phyloP scores from a whole-genome alignment of 257 asterid species.

The Coffea eugenioides region DNA sequence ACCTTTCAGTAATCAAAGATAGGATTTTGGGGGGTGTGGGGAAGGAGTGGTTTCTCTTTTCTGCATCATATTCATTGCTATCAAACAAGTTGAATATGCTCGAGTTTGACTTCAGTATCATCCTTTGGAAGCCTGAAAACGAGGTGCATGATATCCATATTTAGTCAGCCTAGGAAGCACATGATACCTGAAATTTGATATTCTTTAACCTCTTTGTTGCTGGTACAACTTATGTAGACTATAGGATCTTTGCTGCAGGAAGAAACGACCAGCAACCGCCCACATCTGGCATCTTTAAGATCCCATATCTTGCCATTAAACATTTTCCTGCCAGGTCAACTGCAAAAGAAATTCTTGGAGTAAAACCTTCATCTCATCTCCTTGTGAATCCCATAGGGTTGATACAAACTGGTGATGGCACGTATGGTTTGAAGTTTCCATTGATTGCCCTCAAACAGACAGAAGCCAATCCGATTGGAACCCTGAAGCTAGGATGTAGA shows the following conservation, averaged over 20 bases:
- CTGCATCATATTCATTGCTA: not conserved
- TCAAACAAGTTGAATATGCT: not conserved
- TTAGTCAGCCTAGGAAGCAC: not conserved
- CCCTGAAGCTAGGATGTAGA: not conserved
- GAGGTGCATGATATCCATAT: not conserved
- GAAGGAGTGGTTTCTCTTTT: not conserved
- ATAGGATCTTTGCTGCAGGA: not conserved
- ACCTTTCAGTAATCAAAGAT: not conserved
- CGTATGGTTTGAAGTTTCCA: not conserved
- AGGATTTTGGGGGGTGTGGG: not conserved
- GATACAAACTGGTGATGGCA: not conserved
- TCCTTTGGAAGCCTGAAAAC: not conserved
- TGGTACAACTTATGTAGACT: not conserved
- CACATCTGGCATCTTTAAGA: not conserved
- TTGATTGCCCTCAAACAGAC: not conserved
- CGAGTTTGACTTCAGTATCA: not conserved
- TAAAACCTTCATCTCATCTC: not conserved
- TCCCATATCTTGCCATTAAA: not conserved
- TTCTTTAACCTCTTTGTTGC: not conserved
- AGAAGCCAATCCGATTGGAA: not conserved
- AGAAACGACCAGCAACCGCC: not conserved
- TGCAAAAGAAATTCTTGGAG: not conserved
- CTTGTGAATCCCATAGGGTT: not conserved
- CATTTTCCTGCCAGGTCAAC: constrained; percentile 1
- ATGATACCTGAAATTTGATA: not conserved